phyloP scores from a whole-genome alignment of 1,284 basidiomycete species.

The Paramarasmius palmivorus region DNA sequence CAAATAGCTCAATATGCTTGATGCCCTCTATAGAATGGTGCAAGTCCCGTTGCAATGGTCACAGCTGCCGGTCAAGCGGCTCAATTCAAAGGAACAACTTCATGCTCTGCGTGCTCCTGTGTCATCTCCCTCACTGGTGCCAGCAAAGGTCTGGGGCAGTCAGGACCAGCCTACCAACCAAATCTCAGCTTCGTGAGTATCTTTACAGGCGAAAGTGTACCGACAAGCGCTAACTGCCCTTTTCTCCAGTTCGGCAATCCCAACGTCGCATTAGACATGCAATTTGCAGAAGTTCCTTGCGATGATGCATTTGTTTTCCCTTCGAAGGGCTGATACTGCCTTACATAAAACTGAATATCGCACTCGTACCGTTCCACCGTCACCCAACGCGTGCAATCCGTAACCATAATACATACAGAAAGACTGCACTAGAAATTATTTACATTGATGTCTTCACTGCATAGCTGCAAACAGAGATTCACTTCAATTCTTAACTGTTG shows the following conservation, averaged over 20 bases:
- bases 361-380: no score
- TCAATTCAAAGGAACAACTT: constrained; percentile 4
- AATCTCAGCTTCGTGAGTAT: constrained; percentile 4
- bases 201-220: background rate
- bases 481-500: no score
- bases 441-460: no score
- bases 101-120: constrained; percentile 1
- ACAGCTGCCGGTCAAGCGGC: background rate
- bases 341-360: no score
- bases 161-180: background rate
- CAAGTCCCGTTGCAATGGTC: background rate
- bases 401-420: no score
- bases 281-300: constrained; percentile 6
- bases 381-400: no score
- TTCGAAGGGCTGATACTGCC: background rate
- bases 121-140: constrained; percentile 5
- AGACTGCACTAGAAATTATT: no score
- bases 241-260: background rate
- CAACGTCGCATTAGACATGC: constrained; percentile 1
- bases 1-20: background rate
- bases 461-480: no score
- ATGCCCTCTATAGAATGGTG: background rate
- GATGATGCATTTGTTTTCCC: constrained; percentile 1
- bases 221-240: background rate
- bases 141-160: background rate